Percentiles rank a stretch among this genome's conserved stretches.
These are phyloP conservation scores for Phalaenopsis aphrodite DNA, from an alignment of 106 monocot genomes.

Conservation along the genomic window DNA sequence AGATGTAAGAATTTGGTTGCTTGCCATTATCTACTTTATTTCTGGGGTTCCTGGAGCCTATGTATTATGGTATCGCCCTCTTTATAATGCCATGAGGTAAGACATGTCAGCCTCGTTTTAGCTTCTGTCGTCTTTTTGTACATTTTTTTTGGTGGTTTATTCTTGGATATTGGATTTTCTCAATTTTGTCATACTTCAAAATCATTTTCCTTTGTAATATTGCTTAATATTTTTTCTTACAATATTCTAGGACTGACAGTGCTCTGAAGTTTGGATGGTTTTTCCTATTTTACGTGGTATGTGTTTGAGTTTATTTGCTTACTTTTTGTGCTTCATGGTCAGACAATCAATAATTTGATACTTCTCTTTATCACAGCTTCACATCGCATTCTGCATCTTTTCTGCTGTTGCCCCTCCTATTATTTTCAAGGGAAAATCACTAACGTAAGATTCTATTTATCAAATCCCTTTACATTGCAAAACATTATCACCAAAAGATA, in stretches of 20 bases:
- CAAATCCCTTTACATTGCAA: background rate
- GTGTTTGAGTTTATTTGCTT: background rate
- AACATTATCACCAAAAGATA: background rate
- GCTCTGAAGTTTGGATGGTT: conserved; percentile 66
- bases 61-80: conserved; percentile 68
- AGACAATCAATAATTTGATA: background rate
- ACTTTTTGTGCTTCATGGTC: background rate
- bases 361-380: conserved; percentile 31
- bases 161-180: background rate
- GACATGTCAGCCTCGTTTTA: background rate
- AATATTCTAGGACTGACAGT: conserved; percentile 54
- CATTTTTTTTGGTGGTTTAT: conserved; percentile 2
- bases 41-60: conserved; percentile 62
- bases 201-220: background rate
- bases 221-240: background rate
- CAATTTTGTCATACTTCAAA: background rate
- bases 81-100: conserved; percentile 68
- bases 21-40: conserved; percentile 67
- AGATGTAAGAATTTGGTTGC: conserved; percentile 66
- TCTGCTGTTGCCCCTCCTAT: conserved; percentile 71
- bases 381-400: conserved; percentile 48
- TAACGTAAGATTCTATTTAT: conserved; percentile 46
- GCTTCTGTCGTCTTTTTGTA: background rate
- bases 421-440: conserved; percentile 65
- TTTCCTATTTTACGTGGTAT: conserved; percentile 53